phyloP scores from a whole-genome alignment of 2,329 filamentous ascomycete species.

The Stemphylium lycopersici region DNA sequence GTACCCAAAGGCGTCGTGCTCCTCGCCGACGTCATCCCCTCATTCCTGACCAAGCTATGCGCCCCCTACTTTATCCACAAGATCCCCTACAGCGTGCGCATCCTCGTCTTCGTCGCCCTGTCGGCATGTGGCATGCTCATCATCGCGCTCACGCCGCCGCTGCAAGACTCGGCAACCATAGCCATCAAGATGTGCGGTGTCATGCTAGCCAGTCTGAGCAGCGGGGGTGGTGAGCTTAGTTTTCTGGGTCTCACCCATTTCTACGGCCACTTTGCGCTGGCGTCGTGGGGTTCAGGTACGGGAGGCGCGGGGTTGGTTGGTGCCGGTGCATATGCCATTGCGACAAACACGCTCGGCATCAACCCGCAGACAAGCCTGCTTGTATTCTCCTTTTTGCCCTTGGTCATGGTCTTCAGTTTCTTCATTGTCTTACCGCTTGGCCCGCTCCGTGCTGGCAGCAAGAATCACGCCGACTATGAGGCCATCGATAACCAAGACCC shows the following conservation, averaged over 20 bases:
- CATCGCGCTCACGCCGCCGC: conserved; percentile 76
- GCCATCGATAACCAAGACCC: conserved; percentile 52
- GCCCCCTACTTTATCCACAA: conserved; percentile 93
- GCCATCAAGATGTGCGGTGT: conserved; percentile 81
- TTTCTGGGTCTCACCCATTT: conserved; percentile 92
- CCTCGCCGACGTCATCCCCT: conserved; percentile 89
- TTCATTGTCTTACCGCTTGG: conserved; percentile 77
- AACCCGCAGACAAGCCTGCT: conserved; percentile 76
- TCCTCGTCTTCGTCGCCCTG: conserved; percentile 74
- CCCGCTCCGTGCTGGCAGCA: conserved; percentile 61
- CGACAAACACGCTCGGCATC: conserved; percentile 80
- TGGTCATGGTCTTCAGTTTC: conserved; percentile 84
- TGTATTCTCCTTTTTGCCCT: conserved; percentile 77
- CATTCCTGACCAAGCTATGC: conserved; percentile 84
- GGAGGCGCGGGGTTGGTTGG: conserved; percentile 87
- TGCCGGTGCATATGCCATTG: conserved; percentile 82
- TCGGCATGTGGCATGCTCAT: conserved; percentile 89
- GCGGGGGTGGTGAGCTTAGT: conserved; percentile 86
- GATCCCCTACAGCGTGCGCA: conserved; percentile 78
- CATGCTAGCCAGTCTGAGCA: conserved; percentile 81
- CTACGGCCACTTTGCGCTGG: conserved; percentile 85
- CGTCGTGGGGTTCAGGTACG: conserved; percentile 91
- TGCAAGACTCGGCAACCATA: conserved; percentile 65
- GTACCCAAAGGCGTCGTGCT: conserved; percentile 92
- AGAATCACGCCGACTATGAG: conserved; percentile 60